Evolutionary conservation across 257 asterid genomes (phyloP).

Genomic region (Cruciata laevipes): DNA sequence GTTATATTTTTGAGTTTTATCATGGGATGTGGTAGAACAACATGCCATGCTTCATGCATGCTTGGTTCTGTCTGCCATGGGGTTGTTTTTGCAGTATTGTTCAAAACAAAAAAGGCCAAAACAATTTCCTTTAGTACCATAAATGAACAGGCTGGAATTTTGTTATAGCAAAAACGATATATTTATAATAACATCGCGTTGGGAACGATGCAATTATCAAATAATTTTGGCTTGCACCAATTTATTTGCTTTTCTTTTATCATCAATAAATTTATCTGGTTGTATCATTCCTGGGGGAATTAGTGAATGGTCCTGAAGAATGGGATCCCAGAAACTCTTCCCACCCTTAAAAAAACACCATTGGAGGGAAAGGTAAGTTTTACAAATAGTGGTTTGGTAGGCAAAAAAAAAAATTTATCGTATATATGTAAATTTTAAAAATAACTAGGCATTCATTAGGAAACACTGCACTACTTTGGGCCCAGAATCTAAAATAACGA

Average conservation of each 20-base stretch:
- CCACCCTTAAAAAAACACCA: no score
- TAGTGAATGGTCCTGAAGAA: not conserved
- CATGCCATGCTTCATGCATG: not conserved
- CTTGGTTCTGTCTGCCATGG: not conserved
- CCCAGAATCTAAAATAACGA: no score
- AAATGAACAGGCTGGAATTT: not conserved
- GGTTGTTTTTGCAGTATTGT: not conserved
- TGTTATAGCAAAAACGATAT: not conserved
- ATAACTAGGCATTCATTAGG: no score
- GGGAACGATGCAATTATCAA: constrained; percentile 1
- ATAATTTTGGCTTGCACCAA: not conserved
- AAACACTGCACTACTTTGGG: no score
- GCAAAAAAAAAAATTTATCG: no score
- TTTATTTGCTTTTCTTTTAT: not conserved
- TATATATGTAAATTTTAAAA: no score
- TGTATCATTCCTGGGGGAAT: no score
- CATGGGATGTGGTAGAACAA: not conserved
- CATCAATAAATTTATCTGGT: not conserved
- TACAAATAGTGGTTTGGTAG: no score
- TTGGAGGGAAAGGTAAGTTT: no score
- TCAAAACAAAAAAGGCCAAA: not conserved
- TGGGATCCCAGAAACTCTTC: no score
- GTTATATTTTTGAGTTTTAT: no score
- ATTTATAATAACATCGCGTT: not conserved
- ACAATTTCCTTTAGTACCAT: not conserved